phyloP scores from a whole-genome alignment of 202 grass and related monocot species.

The Musa balbisiana region DNA sequence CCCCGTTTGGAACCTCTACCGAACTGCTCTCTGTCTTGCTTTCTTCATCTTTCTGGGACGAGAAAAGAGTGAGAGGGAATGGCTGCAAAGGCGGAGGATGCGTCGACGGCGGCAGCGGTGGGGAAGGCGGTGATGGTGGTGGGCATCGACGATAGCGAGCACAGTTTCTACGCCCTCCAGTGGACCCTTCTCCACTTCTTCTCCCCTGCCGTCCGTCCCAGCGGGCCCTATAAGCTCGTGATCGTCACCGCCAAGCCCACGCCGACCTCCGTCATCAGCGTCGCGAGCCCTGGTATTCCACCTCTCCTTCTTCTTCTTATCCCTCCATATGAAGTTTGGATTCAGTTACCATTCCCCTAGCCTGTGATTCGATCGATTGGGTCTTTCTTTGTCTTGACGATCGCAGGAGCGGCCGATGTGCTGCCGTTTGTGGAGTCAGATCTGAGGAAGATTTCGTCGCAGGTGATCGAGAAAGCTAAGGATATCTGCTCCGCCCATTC shows the following conservation, averaged over 20 bases:
- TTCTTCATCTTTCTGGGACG: not conserved
- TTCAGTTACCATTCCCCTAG: not conserved
- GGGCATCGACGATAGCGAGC: constrained; percentile 78
- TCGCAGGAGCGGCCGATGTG: constrained; percentile 52
- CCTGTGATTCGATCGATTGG: not conserved
- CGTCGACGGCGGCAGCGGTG: constrained; percentile 2
- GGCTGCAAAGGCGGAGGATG: not conserved
- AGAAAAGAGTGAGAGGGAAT: not conserved
- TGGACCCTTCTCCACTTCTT: constrained; percentile 81
- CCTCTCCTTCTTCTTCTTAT: too few species aligned
- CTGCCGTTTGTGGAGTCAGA: constrained; percentile 67
- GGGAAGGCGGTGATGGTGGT: constrained; percentile 55
- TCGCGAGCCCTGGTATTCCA: constrained; percentile 43
- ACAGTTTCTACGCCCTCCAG: constrained; percentile 67
- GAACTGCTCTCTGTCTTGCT: not conserved
- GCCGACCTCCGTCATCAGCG: constrained; percentile 44
- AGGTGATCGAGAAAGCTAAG: constrained; percentile 56
- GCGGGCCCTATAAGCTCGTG: constrained; percentile 33
- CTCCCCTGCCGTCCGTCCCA: not conserved
- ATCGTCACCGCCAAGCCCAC: constrained; percentile 50
- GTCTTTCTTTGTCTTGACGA: not conserved
- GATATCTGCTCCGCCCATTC: constrained; percentile 37
- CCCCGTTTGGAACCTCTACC: too few species aligned
- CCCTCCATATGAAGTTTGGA: too few species aligned
- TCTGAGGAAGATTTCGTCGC: constrained; percentile 35